Base-by-base conservation (phyloP, 495 filamentous ascomycete species). In the Articulospora tetracladia region DNA sequence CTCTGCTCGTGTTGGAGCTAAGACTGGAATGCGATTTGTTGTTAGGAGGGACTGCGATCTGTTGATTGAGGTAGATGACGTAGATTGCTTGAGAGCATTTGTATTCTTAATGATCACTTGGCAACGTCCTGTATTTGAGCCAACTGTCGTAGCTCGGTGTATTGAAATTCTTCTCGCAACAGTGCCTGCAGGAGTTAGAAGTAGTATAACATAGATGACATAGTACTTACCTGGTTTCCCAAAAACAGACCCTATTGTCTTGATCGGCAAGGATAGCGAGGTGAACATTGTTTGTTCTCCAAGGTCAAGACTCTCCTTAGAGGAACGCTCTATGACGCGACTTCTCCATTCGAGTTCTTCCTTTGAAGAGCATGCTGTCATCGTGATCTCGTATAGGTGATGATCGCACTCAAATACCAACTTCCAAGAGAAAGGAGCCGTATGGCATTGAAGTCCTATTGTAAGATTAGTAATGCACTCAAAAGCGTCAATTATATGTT, bases 81-180 rank as follows among this genome's bases (percentile, higher is more conserved):
- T 32, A 25, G 70, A 71, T 51, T 85, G 83, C 59, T 88, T 86
- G 24, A 84, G 79, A 20, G 82, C 84, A 68, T 87, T 85, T 1
- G 94, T 97, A 65, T 95, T 96, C 66, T 89, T 92, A 68, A 98
- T 92, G 36, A 96, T 89, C 41, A 97, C 86, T 64, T 93, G 87
- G 73, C 71, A 84, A 48, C 79, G 75, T 56, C 81, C 77, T 15
- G 79, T 81, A 67, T 78, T 86, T 27, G 80, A 80, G 12, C 86
- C 77, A 64, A 89, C 76, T 3, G 90, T 86, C 13, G 86, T 82
- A 23, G 89, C 82, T 39, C 90, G 82, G 63, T 93, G 89, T 66
- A 96, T 86, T 8, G 92, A 96, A 64, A 91, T 84, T 63, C 86
- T 83, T 58, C 91, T 85, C 27, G 86, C 80, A 57, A 94, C 72